A percentile compares a stretch with the other conserved stretches of the same genome.
Conservation (phyloP, 257 asterid genomes). For the Solanum dulcamara region DNA sequence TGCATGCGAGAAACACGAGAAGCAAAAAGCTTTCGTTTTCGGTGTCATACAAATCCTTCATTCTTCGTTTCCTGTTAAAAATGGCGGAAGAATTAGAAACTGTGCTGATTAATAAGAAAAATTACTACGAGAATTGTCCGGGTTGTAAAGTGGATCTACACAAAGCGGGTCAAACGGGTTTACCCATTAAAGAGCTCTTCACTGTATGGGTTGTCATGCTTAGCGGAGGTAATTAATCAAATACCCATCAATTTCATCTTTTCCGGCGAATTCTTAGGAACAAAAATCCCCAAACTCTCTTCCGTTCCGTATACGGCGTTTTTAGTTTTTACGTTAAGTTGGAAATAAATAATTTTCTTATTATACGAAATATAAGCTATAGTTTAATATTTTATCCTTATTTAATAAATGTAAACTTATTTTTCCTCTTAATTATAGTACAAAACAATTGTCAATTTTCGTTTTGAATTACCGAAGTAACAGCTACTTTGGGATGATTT, state of each 20-base stretch:
- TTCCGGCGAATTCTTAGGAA: background rate
- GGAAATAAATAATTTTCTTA: no score
- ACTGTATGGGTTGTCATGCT: slow-evolving; percentile 45
- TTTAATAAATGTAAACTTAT: no score
- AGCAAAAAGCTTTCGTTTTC: background rate
- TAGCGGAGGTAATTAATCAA: slow-evolving; percentile 39
- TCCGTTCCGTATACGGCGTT: background rate
- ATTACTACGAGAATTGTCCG: slow-evolving; percentile 41
- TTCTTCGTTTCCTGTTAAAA: background rate
- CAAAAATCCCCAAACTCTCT: background rate
- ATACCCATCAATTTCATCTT: background rate
- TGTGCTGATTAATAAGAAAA: slow-evolving; percentile 6
- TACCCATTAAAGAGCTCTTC: slow-evolving; percentile 39
- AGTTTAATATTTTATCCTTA: background rate
- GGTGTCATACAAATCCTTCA: background rate
- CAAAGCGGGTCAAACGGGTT: slow-evolving; percentile 21
- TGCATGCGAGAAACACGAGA: background rate
- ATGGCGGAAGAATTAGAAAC: slow-evolving; percentile 9
- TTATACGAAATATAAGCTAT: no score
- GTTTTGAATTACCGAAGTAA: background rate
- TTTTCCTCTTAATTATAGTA: background rate
- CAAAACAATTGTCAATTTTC: no score
- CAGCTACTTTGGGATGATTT: background rate
- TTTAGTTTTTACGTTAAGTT: background rate
- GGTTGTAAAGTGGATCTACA: slow-evolving; percentile 47